A percentile compares a stretch with the other conserved stretches of the same genome.
Conservation (phyloP, 108 stramenopile genomes). For the Skeletonema grethae region DNA sequence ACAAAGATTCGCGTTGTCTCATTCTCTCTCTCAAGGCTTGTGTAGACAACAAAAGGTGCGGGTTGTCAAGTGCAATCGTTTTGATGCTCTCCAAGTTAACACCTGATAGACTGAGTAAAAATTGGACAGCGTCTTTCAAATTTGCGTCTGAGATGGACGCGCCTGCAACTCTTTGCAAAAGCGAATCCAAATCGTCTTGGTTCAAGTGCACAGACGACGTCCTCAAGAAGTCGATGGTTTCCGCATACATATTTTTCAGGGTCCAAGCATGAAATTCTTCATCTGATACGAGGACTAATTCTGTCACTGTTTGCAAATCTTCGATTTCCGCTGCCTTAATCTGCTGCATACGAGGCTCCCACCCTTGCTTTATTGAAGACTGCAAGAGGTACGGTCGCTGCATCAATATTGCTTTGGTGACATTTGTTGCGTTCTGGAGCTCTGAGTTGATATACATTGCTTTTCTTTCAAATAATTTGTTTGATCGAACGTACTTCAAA, state of each 20-base stretch:
- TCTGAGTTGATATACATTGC: constrained; percentile 22
- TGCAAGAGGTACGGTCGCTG: constrained; percentile 19
- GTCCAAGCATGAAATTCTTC: constrained; percentile 21
- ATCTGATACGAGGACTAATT: neutral
- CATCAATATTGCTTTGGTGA: constrained; percentile 16
- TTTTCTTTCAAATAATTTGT: constrained; percentile 17
- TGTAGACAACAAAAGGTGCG: neutral
- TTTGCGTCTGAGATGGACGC: neutral
- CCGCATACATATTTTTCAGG: constrained; percentile 1
- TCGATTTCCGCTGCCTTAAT: constrained; percentile 3
- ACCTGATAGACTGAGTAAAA: neutral
- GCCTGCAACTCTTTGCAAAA: neutral
- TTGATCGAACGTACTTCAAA: constrained; percentile 11
- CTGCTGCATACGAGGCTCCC: constrained; percentile 27
- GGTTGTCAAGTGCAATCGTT: neutral
- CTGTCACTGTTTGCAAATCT: neutral
- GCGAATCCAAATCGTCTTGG: neutral
- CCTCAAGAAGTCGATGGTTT: constrained; percentile 6
- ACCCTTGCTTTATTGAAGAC: constrained; percentile 8
- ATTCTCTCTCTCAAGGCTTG: neutral
- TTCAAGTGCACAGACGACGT: neutral
- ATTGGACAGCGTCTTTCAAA: neutral
- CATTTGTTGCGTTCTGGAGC: constrained; percentile 8
- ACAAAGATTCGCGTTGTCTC: neutral
- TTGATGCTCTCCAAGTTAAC: neutral